Base-by-base conservation (phyloP, 2,329 filamentous ascomycete genomes). In the Fusarium oxysporum region DNA sequence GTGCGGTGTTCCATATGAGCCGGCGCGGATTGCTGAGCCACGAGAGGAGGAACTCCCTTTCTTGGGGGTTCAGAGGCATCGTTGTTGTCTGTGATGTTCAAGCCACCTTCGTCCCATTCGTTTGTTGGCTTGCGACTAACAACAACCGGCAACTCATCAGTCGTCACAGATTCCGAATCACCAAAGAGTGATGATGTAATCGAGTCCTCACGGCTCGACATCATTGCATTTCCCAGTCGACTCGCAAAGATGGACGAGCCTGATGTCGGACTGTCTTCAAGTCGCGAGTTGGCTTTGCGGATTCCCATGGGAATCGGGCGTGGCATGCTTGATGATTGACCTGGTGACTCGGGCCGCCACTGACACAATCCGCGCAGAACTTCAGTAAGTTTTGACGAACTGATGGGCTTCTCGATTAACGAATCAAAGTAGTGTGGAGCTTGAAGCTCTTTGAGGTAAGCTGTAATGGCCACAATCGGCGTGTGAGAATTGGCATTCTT, bases 361-460 rank as follows among this genome's bases (percentile, higher is more conserved):
- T 97, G 93, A 79, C 96, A 99, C 33, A 97, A 88, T 63, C 92
- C 91, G 71, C 93, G 92, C 74, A 99, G 86, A 2, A 96, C 94
- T 78, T 99, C 95, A 1, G 92, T 94, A 55, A 99, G 83, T 82
- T 98, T 98, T 6, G 93, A 93, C 47, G 94, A 92, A 43, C 96
- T 98, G 40, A 97, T 97, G 32, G 96, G 96, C 83, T 99, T 99
- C 82, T 99, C 95, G 58, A 99, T 94, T 57, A 99, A 86, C 2
- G 93, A 94, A 80, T 98, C 95, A 78, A 99, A 99, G 82, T 98
- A 94, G 82, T 99, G 96, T 7, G 94, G 94, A 67, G 95, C 95
- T 75, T 96, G 95, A 5, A 99, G 86, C 79, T 99, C 96, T 80
- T 98, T 98, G n/a, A 99, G 86, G 81, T 99, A 99, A 11, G 96